Evolutionary conservation across 2,329 filamentous ascomycete species (phyloP), one percentile per base, ranked within the genome.

Genomic region (Venturia nashicola): DNA sequence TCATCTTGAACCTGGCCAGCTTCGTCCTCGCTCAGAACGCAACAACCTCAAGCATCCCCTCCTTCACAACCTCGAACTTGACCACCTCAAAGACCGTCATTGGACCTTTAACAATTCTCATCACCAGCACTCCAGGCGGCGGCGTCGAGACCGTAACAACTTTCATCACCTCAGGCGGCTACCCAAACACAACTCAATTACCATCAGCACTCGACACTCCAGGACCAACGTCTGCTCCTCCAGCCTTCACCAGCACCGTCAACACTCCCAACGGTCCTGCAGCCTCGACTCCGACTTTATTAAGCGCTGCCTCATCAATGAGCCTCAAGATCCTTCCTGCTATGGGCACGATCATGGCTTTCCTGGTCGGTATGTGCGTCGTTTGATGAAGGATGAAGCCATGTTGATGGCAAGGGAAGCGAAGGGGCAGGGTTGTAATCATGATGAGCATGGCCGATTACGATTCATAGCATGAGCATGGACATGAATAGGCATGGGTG

Each of bases 71-170:
- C 5, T 36, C 51, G 27, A 57, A 36, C 18, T 20, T 36, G 8
- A 57, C 27, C 51, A 57, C 51, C 4, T 36, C 51, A n/a, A 57
- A 57, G 27, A 57, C 51, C 32, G 14, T n/a, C 14, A 9, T 34
- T 8, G 44, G 44, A 46, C 51, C 51, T 9, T 57, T 27, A 34
- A 57, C 51, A 57, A 20, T 57, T 12, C 32, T 57, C 51, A 36
- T 57, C 32, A 57, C 51, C 51, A 57, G 51, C 32, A 57, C 51
- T 57, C 51, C 51, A n/a, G 51, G 51, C 32, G 51, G 51, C 51
- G 51, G 51, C 27, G 18, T 36, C 51, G 51, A 34, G 7, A 36
- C 14, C 2, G 51, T 27, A 6, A 57, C 51, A 34, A 57, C 51
- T 27, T n/a, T 57, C 51, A 57, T 57, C 51, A 57, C 51, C 2